Base-by-base conservation (phyloP, 805 yeast species). In the Candida methanosorbosa region DNA sequence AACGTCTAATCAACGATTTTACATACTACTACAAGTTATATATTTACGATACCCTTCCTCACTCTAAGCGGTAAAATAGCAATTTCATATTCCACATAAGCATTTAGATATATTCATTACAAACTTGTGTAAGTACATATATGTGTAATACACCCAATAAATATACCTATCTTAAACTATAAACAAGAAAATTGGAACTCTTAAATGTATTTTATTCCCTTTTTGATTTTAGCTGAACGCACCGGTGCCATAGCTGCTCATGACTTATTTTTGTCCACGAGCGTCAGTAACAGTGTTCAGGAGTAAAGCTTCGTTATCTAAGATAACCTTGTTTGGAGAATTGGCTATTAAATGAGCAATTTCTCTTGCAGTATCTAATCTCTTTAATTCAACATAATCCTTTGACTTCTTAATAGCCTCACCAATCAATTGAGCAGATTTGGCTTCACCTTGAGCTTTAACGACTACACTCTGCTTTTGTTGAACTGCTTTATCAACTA, bases 401-500 rank as follows among this genome's bases (percentile, higher is more conserved):
- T 74, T 83, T 18, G 94, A 83, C 63, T 90, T 92, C 69, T 90
- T 92, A 61, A 92, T 90, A 36, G 98, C 97, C 45, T 92, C 98
- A 76, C 98, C 98, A 65, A 92, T 87, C 66, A 92, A 78, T 61
- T 88, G 94, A 23, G 98, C 98, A 35, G 96, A 83, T 57, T 85
- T 78, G 45, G 98, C 98, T 65, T 92, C 98, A 76, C 98, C 98
- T 59, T 86, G 84, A 11, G 98, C 97, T 61, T 82, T 86, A 38
- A 92, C 97, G 43, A 92, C 94, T 67, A 86, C 71, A 56, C 94
- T 94, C 63, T 92, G 97, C 60, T 92, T 92, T 65, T 92, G 97
- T 63, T 92, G 98, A 49, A 84, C 78, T 8, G 98, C 98, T 57
- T 87, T 85, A 60, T 92, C 98, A 35, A 92, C 98, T 29, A 92